Evolutionary conservation across 2,329 filamentous ascomycete genomes (phyloP).

Genomic region (Chrysoporthe puriensis): DNA sequence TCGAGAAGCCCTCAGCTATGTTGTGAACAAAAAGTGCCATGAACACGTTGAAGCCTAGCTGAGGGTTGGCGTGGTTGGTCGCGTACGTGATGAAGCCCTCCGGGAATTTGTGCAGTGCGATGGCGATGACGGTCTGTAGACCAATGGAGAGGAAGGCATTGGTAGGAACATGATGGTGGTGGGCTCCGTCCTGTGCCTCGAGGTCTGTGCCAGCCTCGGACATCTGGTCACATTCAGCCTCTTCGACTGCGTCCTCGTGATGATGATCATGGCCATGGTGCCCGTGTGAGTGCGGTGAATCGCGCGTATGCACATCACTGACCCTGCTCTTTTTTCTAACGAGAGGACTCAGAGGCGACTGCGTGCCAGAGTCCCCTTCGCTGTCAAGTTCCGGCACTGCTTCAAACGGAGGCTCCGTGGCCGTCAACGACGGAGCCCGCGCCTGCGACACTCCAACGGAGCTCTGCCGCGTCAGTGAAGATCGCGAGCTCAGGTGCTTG

Average conservation of each 20-base stretch:
- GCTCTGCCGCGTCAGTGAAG: conserved; percentile 40
- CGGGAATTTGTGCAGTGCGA: conserved; percentile 94
- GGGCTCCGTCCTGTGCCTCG: conserved; percentile 49
- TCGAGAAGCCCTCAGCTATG: conserved; percentile 94
- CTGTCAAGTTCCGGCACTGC: conserved; percentile 35
- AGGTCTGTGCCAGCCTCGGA: conserved; percentile 43
- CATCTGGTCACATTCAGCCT: conserved; percentile 33
- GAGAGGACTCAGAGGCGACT: conserved; percentile 22
- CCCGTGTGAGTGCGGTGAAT: conserved; percentile 20
- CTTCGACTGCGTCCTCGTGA: conserved; percentile 16
- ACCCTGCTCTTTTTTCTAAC: neutral
- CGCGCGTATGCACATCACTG: conserved; percentile 14
- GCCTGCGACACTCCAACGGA: conserved; percentile 37
- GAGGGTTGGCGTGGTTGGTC: conserved; percentile 93
- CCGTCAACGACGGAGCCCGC: conserved; percentile 36
- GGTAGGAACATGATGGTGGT: conserved; percentile 93
- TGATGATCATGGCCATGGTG: conserved; percentile 25
- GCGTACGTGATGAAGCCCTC: conserved; percentile 90
- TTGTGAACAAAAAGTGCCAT: conserved; percentile 97
- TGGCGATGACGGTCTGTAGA: conserved; percentile 93
- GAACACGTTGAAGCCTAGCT: conserved; percentile 88
- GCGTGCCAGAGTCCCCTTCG: conserved; percentile 22
- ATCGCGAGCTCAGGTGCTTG: conserved; percentile 55
- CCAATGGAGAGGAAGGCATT: conserved; percentile 94
- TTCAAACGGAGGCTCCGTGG: conserved; percentile 43